phyloP scores from a whole-genome alignment of 495 filamentous ascomycete genomes.

The Talaromyces liani region DNA sequence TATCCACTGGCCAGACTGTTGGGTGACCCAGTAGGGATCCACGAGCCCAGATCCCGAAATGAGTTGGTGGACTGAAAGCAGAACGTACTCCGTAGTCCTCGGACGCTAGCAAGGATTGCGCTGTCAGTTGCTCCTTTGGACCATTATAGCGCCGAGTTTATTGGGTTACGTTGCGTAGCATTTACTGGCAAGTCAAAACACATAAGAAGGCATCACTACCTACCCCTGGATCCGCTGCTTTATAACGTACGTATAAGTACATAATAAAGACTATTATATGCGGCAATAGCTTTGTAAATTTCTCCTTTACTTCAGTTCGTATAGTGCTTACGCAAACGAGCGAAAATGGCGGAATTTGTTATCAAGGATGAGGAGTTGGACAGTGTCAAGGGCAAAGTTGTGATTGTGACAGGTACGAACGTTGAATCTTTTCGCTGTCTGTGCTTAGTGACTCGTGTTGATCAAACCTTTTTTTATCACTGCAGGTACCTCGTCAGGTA shows the following conservation, averaged over 20 bases:
- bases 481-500: conserved; percentile 43
- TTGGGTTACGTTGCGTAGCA: not conserved
- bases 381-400: conserved; percentile 34
- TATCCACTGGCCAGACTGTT: not conserved
- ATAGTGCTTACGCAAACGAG: not conserved
- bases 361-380: conserved; percentile 17
- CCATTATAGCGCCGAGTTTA: not conserved
- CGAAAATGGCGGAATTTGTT: conserved; percentile 4
- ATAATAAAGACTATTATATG: not conserved
- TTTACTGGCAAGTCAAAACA: not conserved
- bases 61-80: not conserved
- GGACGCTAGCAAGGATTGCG: not conserved
- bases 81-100: not conserved
- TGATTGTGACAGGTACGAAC: conserved; percentile 42
- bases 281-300: not conserved
- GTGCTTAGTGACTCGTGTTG: not conserved
- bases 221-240: not conserved
- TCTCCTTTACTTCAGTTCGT: not conserved
- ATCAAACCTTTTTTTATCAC: not conserved
- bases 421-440: not conserved
- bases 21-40: not conserved
- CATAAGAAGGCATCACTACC: not conserved
- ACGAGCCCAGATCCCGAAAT: not conserved
- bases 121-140: not conserved
- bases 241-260: not conserved